Evolutionary conservation across 106 monocot species (phyloP), one percentile per base, ranked within the genome.

Genomic region (Narthecium ossifragum): DNA sequence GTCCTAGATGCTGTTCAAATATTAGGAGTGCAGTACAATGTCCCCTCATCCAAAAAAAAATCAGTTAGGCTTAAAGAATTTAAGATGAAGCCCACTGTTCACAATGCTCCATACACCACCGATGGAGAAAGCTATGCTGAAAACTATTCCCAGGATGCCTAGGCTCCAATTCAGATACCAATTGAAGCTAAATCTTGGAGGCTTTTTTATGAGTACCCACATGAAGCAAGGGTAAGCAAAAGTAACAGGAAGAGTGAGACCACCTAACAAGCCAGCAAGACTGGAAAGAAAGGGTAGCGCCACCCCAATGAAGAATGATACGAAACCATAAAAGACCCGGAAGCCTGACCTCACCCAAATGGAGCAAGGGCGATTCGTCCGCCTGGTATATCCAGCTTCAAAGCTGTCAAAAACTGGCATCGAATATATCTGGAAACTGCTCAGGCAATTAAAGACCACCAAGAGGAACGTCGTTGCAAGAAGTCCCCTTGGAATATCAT

Each of bases 381-480:
- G 68, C 59, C 93, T 83, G 0, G 89, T 89, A 51, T 85, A 85
- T 14, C 71, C 79, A 10, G 93, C 93, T 64, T 93, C 93, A 24
- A 93, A 93, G 68, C 93, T 93, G 68, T 93, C 93, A 32, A 93
- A 93, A 18, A 93, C 93, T 0, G 93, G 93, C 93, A 93, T 93
- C 1, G 89, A 89, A 31, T 88, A 93, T 69, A 93, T 88, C 62
- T 93, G 93, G 72, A 93, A 93, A 39, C 93, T 88, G 65, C 93
- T 93, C 34, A 93, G 76, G 69, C 93, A 93, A 40, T 85, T 93
- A 22, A 93, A 82, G 51, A 93, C 93, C 22, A 93, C 93, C 45
- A 93, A 59, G 27, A 93, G 88, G 52, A 85, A 88, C 6, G 93
- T 82, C 22, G 65, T 65, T 10, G 93, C 93, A 0, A 93, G 74